Conservation (phyloP, 345 rosid genomes). For the Erucastrum elatum region DNA sequence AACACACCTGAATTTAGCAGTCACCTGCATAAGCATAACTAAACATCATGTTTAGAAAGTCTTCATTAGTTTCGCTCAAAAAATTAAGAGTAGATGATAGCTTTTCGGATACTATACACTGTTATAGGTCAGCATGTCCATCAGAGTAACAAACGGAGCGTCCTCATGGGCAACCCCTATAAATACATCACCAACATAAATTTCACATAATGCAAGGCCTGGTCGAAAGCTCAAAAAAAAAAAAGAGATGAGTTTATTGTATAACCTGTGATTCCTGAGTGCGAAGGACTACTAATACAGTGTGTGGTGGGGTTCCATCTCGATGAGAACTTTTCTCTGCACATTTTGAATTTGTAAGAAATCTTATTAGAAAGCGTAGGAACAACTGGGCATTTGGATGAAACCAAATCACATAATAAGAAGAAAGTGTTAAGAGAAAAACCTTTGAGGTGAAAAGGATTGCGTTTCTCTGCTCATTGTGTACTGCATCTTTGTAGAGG, state of each 20-base stretch:
- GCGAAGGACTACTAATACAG: slow-evolving; percentile 6
- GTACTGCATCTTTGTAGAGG: slow-evolving; percentile 36
- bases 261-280: slow-evolving; percentile 36
- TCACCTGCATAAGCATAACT: slow-evolving; percentile 28
- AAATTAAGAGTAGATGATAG: background rate
- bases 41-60: slow-evolving; percentile 11
- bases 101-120: slow-evolving; percentile 14
- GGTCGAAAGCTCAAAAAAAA: background rate
- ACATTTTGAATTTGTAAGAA: slow-evolving; percentile 6
- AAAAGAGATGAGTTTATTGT: background rate
- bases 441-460: slow-evolving; percentile 28
- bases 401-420: slow-evolving; percentile 2
- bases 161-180: slow-evolving; percentile 34
- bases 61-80: background rate
- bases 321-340: slow-evolving; percentile 10
- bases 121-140: slow-evolving; percentile 35
- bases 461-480: slow-evolving; percentile 21
- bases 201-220: background rate
- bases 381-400: background rate
- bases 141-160: slow-evolving; percentile 31
- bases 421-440: background rate
- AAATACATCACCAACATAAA: background rate
- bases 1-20: slow-evolving; percentile 33
- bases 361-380: background rate
- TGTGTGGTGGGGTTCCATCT: slow-evolving; percentile 12